These are phyloP conservation scores for Ustilago esculenta DNA, from an alignment of 1,284 basidiomycete species.

Conservation along the genomic window DNA sequence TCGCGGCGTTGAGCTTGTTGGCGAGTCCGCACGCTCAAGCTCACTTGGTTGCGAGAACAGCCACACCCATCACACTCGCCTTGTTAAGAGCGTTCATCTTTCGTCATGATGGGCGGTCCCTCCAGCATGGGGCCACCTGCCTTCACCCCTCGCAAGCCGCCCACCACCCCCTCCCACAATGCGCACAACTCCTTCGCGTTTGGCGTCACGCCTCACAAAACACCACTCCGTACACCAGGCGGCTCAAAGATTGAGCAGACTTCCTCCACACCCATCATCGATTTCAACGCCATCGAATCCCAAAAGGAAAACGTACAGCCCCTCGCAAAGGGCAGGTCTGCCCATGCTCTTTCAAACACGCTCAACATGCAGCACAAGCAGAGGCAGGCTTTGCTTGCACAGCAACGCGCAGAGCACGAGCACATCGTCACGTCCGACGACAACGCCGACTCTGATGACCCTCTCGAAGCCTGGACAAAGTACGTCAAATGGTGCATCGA, in stretches of 20 bases:
- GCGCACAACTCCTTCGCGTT: slow-evolving; percentile 10
- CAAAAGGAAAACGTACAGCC: slow-evolving; percentile 75
- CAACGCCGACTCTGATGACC: slow-evolving; percentile 56
- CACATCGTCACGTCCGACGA: slow-evolving; percentile 33
- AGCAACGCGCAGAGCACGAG: slow-evolving; percentile 56
- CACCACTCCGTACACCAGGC: slow-evolving; percentile 59
- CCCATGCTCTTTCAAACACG: slow-evolving; percentile 70
- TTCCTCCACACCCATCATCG: slow-evolving; percentile 64
- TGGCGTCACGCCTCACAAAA: slow-evolving; percentile 52
- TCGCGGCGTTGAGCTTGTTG: no score
- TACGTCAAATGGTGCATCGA: slow-evolving; percentile 77
- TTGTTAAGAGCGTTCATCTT: neutral
- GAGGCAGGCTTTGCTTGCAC: slow-evolving; percentile 50
- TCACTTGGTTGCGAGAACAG: no score
- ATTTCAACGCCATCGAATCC: slow-evolving; percentile 68
- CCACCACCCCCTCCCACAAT: slow-evolving; percentile 28
- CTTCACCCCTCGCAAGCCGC: slow-evolving; percentile 46
- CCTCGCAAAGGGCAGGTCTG: slow-evolving; percentile 71
- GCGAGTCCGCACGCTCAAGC: no score
- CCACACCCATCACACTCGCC: no score
- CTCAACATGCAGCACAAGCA: slow-evolving; percentile 60
- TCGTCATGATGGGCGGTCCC: slow-evolving; percentile 16
- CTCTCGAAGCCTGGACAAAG: slow-evolving; percentile 62
- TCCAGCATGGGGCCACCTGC: slow-evolving; percentile 43
- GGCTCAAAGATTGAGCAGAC: slow-evolving; percentile 59